These are phyloP conservation scores for Heterobasidion annosum DNA, from an alignment of 1,284 basidiomycete species.

Conservation along the genomic window DNA sequence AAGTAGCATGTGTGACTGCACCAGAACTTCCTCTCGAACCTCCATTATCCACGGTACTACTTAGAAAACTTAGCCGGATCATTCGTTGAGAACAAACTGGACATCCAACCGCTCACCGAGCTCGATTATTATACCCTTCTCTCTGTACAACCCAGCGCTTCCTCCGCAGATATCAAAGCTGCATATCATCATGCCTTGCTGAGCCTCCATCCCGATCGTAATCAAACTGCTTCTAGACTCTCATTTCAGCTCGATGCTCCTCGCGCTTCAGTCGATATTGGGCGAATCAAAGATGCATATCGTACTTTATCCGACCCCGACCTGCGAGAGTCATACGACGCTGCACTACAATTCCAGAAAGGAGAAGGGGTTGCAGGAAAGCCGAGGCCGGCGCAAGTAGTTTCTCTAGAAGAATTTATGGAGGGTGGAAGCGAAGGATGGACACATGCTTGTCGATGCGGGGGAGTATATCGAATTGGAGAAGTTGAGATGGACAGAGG, in stretches of 20 bases:
- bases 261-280: conserved; percentile 30
- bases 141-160: conserved; percentile 20
- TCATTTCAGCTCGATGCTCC: conserved; percentile 6
- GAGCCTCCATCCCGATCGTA: conserved; percentile 63
- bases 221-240: neutral
- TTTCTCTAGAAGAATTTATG: conserved; percentile 66
- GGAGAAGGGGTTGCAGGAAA: conserved; percentile 1
- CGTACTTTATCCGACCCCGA: conserved; percentile 37
- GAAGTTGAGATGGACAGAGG: conserved; percentile 53
- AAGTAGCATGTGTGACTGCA: too few relatives aligned
- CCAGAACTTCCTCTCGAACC: too few relatives aligned
- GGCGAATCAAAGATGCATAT: conserved; percentile 54
- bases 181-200: conserved; percentile 66
- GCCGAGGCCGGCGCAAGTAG: conserved; percentile 66
- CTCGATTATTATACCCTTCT: conserved; percentile 25
- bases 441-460: conserved; percentile 60
- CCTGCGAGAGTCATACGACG: conserved; percentile 43
- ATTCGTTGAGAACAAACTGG: neutral
- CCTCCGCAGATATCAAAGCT: conserved; percentile 43
- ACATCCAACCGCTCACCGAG: neutral
- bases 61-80: neutral
- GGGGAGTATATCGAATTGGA: conserved; percentile 50
- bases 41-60: too few relatives aligned
- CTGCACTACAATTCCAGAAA: conserved; percentile 6
- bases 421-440: conserved; percentile 25